Evolutionary conservation across 805 yeast genomes (phyloP).

Genomic region (Kodamaea nitidulidarum): DNA sequence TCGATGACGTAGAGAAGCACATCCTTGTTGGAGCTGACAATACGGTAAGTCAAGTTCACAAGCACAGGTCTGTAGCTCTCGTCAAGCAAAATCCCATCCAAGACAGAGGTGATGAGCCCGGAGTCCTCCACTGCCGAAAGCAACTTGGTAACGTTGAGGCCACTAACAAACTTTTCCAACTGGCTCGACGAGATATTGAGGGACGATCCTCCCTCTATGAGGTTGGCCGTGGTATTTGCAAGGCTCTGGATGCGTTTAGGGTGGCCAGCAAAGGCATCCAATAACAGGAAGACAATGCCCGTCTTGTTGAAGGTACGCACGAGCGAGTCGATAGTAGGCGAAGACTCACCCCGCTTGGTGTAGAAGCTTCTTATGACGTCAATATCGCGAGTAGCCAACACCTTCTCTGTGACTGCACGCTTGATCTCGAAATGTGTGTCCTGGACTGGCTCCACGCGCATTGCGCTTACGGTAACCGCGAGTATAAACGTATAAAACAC

Average conservation of each 20-base stretch:
- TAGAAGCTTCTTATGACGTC: not conserved
- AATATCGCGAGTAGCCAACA: not conserved
- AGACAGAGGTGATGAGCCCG: constrained; percentile 30
- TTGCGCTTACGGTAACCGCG: constrained; percentile 15
- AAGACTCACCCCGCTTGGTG: constrained; percentile 7
- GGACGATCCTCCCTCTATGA: constrained; percentile 12
- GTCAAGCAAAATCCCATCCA: constrained; percentile 39
- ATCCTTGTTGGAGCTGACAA: constrained; percentile 30
- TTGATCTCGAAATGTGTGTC: constrained; percentile 16
- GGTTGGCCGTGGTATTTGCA: constrained; percentile 29
- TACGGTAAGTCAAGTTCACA: constrained; percentile 26
- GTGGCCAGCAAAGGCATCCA: constrained; percentile 33
- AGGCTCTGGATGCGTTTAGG: constrained; percentile 24
- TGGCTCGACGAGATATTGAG: constrained; percentile 1
- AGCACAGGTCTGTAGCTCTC: constrained; percentile 28
- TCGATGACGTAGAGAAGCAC: constrained; percentile 16
- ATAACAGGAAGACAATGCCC: constrained; percentile 30
- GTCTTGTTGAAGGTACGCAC: constrained; percentile 25
- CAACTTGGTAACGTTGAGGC: constrained; percentile 20
- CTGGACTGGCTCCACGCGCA: constrained; percentile 19
- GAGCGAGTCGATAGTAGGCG: constrained; percentile 14
- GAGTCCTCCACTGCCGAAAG: constrained; percentile 25
- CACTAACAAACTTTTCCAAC: constrained; percentile 2
- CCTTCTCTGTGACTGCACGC: not conserved
- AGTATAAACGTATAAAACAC: constrained; percentile 10